These are phyloP conservation scores for Ambrosia trifida DNA, from an alignment of 129 eudicot species.

Conservation along the genomic window DNA sequence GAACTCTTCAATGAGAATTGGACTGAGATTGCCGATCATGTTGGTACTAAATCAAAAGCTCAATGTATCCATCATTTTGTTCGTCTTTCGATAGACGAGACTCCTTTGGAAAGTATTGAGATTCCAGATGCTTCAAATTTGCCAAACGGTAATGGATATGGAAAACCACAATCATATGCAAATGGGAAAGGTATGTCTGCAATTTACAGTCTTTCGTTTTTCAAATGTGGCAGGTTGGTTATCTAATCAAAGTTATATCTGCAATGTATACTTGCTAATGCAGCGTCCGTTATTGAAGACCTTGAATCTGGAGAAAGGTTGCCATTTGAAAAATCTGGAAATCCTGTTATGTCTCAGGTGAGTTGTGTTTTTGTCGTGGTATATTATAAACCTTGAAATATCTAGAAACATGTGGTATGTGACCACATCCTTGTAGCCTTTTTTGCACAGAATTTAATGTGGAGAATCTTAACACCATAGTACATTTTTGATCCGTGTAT, in stretches of 20 bases:
- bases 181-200: constrained; percentile 61
- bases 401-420: constrained; percentile 15
- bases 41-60: constrained; percentile 87
- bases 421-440: neutral
- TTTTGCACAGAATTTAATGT: constrained; percentile 21
- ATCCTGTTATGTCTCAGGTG: constrained; percentile 94
- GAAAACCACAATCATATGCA: constrained; percentile 48
- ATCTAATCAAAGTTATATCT: constrained; percentile 14
- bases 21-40: constrained; percentile 91
- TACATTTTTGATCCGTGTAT: neutral
- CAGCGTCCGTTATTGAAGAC: constrained; percentile 57
- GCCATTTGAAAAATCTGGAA: constrained; percentile 79
- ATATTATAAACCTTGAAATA: constrained; percentile 17
- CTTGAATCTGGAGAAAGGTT: constrained; percentile 52
- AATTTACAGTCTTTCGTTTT: constrained; percentile 20
- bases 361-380: constrained; percentile 27
- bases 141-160: constrained; percentile 41
- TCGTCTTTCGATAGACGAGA: constrained; percentile 76
- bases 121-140: constrained; percentile 49
- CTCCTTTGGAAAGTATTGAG: constrained; percentile 65
- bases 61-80: constrained; percentile 91
- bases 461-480: neutral
- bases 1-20: constrained; percentile 77
- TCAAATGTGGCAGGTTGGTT: constrained; percentile 18
- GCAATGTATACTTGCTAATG: constrained; percentile 28